Conservation (phyloP, 2,329 filamentous ascomycete species). For the Fusarium sp. region DNA sequence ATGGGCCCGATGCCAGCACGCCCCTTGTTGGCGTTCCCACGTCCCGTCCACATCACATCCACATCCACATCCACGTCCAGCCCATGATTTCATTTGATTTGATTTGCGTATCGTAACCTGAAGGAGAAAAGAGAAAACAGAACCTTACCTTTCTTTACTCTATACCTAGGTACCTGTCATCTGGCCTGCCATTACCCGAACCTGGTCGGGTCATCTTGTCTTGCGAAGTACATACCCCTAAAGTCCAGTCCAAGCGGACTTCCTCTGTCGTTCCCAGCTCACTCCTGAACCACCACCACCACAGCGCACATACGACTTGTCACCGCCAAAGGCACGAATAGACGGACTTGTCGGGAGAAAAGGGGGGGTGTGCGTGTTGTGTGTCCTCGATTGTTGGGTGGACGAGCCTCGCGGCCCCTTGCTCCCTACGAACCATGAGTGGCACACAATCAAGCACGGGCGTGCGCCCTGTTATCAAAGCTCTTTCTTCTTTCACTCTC, state of each 20-base stretch:
- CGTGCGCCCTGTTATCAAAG: constrained; percentile 24
- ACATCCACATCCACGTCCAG: neutral
- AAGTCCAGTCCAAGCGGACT: constrained; percentile 35
- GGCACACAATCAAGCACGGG: constrained; percentile 37
- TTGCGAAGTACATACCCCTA: constrained; percentile 18
- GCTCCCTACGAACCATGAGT: constrained; percentile 36
- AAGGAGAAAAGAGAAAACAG: constrained; percentile 36
- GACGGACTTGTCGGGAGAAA: constrained; percentile 18
- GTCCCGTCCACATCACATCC: neutral
- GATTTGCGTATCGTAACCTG: neutral
- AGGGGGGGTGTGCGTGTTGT: constrained; percentile 14
- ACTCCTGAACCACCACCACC: constrained; percentile 4
- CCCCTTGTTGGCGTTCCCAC: neutral
- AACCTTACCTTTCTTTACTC: neutral
- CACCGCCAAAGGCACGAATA: neutral
- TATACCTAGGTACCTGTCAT: neutral
- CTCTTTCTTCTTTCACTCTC: constrained; percentile 5
- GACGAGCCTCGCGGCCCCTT: constrained; percentile 13
- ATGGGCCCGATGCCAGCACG: neutral
- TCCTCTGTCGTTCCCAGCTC: constrained; percentile 25
- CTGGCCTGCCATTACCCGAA: neutral
- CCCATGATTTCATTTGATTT: neutral
- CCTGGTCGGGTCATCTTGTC: neutral
- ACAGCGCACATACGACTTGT: neutral
- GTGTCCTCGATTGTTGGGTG: constrained; percentile 13